A percentile compares a stretch with the other conserved stretches of the same genome.
These are phyloP conservation scores for Ambrosiella cleistominuta DNA, from an alignment of 2,329 filamentous ascomycete genomes.

Conservation along the genomic window DNA sequence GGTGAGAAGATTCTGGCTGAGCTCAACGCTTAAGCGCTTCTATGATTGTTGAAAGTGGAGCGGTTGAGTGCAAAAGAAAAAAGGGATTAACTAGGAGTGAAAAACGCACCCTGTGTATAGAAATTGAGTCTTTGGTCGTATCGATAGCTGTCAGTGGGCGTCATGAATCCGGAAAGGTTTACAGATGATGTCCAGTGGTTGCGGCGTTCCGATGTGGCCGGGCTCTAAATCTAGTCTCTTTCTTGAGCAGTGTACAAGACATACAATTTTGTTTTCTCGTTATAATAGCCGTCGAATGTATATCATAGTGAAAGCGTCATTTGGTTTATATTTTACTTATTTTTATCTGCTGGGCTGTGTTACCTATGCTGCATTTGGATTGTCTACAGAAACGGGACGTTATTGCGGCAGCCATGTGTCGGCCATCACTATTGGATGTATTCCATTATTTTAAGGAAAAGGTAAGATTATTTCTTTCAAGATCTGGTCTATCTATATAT, in stretches of 20 bases:
- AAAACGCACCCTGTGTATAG: conserved; percentile 12
- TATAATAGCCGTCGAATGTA: conserved; percentile 9
- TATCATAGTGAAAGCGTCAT: conserved; percentile 19
- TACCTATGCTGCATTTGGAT: not conserved
- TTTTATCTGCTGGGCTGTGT: not conserved
- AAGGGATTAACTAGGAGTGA: conserved; percentile 10
- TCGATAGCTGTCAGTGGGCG: not conserved
- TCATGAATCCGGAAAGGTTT: not conserved
- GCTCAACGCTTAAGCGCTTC: conserved; percentile 34
- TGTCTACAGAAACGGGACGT: not conserved
- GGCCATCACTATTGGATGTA: too few relatives aligned
- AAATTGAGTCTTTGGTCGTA: not conserved
- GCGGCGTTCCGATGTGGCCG: not conserved
- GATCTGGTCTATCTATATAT: too few relatives aligned
- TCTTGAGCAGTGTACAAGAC: conserved; percentile 47
- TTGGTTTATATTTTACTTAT: conserved; percentile 14
- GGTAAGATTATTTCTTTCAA: too few relatives aligned
- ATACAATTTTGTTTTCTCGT: conserved; percentile 29
- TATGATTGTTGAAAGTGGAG: conserved; percentile 1
- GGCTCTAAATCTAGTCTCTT: conserved; percentile 24
- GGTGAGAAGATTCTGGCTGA: conserved; percentile 99
- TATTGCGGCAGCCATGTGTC: too few relatives aligned
- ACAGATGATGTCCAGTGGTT: not conserved
- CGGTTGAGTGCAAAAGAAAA: conserved; percentile 10
- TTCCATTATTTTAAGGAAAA: too few relatives aligned